Evolutionary conservation across 345 rosid genomes (phyloP), one percentile per base, ranked within the genome.

Genomic region (Brassica carinata): DNA sequence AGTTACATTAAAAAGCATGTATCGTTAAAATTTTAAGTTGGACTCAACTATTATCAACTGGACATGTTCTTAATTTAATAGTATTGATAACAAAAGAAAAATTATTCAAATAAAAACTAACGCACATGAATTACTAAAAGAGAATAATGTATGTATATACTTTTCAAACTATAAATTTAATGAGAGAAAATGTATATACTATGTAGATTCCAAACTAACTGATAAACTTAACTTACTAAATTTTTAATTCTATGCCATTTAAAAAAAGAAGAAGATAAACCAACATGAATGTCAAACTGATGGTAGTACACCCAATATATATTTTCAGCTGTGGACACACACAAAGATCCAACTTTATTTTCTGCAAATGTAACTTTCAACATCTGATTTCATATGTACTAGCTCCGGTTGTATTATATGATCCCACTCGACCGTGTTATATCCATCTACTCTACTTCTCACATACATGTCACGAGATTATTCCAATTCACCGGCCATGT

Each of bases 351-450:
- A 48, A 14, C 8, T 23, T 30, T 27, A 48, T 51, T 64, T 63
- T 73, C 17, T 15, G 61, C 3, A 27, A 74, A 38, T 8, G 13
- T 68, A 14, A 55, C 98, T 94, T 38, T 38, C 45, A 38, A 38
- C 45, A 38, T 38, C 53, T 45, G n/a, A 45, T 11, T 45, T 11
- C 53, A 45, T 11, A 45, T 45, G 53, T 11, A 45, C 53, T 45
- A 45, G n/a, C n/a, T 81, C 89, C 89, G 26, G 92, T 89, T 31
- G 90, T 87, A 71, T 45, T 45, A 43, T 40, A 40, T 45, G n/a
- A 45, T 45, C 53, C 53, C 96, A 73, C 94, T 93, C 53, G 53
- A 45, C 53, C n/a, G 53, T 45, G n/a, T 45, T 45, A 45, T 45
- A 45, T 45, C n/a, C 53, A 45, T 45, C 53, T n/a, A 45, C n/a